A percentile compares a stretch with the other conserved stretches of the same genome.
These are phyloP conservation scores for Hemileccinum rubropunctum DNA, from an alignment of 768 basidiomycete genomes.

Conservation along the genomic window DNA sequence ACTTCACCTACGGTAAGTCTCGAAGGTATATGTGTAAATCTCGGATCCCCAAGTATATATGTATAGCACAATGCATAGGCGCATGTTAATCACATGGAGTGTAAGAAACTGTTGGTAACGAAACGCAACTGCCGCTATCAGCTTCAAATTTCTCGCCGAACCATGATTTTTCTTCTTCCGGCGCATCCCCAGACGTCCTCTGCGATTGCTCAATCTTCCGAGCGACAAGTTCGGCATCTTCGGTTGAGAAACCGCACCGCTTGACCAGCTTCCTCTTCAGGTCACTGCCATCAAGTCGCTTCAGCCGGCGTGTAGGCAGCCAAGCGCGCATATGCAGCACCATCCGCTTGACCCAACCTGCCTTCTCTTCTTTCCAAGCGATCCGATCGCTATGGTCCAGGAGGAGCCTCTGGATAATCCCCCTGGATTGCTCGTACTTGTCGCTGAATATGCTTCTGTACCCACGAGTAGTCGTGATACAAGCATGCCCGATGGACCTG, in stretches of 20 bases:
- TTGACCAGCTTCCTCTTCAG: constrained; percentile 22
- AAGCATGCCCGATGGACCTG: constrained; percentile 35
- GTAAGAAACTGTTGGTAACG: constrained; percentile 13
- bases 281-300: constrained; percentile 7
- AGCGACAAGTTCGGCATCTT: constrained; percentile 19
- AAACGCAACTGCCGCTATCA: constrained; percentile 8
- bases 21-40: neutral
- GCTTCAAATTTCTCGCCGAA: constrained; percentile 18
- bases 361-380: constrained; percentile 25
- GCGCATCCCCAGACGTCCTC: neutral
- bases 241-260: constrained; percentile 20
- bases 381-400: constrained; percentile 13
- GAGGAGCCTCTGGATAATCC: constrained; percentile 19
- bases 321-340: constrained; percentile 24
- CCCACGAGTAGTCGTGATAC: constrained; percentile 37
- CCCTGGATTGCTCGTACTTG: constrained; percentile 35
- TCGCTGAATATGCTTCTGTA: constrained; percentile 18
- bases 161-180: constrained; percentile 17
- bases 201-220: constrained; percentile 18
- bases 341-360: constrained; percentile 25
- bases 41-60: neutral
- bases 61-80: neutral
- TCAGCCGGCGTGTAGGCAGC: constrained; percentile 17
- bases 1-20: neutral
- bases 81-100: neutral